These are phyloP conservation scores for Rhodotorula sp. DNA, from an alignment of 1,284 basidiomycete genomes.

Conservation along the genomic window DNA sequence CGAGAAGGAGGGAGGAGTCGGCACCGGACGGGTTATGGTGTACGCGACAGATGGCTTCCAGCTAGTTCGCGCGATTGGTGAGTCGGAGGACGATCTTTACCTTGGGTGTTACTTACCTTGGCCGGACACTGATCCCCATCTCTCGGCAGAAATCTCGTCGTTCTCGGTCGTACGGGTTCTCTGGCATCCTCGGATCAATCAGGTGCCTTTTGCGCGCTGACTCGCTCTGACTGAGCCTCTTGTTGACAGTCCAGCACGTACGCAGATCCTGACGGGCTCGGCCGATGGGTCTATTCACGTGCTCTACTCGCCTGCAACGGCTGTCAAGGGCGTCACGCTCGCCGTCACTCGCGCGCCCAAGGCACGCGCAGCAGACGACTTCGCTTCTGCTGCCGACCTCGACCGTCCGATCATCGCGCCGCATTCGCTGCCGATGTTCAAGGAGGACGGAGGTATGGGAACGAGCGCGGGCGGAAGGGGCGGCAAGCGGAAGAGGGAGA, in stretches of 20 bases:
- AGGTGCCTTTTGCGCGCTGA: constrained; percentile 57
- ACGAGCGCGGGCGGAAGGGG: constrained; percentile 48
- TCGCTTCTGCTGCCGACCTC: constrained; percentile 54
- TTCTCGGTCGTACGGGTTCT: constrained; percentile 80
- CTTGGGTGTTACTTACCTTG: neutral
- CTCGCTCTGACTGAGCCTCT: neutral
- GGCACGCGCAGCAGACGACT: constrained; percentile 76
- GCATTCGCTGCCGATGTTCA: constrained; percentile 82
- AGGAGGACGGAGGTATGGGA: constrained; percentile 57
- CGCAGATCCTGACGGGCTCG: constrained; percentile 75
- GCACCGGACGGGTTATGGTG: constrained; percentile 66
- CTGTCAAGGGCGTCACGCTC: constrained; percentile 86
- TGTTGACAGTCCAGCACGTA: neutral
- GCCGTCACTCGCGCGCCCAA: constrained; percentile 62
- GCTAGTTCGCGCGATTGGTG: constrained; percentile 62
- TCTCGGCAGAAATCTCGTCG: constrained; percentile 43
- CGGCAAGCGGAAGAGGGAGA: constrained; percentile 75
- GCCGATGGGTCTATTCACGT: constrained; percentile 86
- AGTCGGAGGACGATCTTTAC: constrained; percentile 40
- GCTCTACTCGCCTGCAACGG: constrained; percentile 81
- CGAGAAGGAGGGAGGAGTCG: neutral
- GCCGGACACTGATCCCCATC: neutral
- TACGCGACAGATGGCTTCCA: constrained; percentile 48
- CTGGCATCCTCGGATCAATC: constrained; percentile 98
- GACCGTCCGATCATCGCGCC: constrained; percentile 76